Percentiles rank a stretch among this genome's conserved stretches.
phyloP scores from a whole-genome alignment of 164 flowering plant genomes.

The Magnolia changhungtana region DNA sequence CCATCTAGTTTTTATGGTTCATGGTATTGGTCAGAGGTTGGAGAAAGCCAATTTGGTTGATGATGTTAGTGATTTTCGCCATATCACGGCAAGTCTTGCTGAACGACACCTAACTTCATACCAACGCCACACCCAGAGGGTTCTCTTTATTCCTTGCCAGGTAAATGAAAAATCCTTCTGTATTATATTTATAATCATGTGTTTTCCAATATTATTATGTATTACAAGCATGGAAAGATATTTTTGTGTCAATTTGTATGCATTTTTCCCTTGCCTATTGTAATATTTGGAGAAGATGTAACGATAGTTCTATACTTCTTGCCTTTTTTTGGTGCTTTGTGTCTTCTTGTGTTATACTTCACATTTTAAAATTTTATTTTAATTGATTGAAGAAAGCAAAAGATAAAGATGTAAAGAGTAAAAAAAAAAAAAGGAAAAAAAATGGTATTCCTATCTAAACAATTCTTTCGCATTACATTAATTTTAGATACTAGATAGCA shows the following conservation, averaged over 20 bases:
- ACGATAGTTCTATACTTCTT: not conserved
- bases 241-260: not conserved
- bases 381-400: no score
- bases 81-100: slow-evolving; percentile 74
- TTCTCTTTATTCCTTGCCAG: slow-evolving; percentile 97
- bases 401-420: no score
- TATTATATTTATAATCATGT: no score
- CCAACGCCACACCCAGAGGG: slow-evolving; percentile 81
- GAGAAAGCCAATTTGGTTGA: slow-evolving; percentile 96
- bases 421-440: no score
- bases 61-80: slow-evolving; percentile 88
- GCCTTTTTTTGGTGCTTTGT: not conserved
- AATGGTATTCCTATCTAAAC: no score
- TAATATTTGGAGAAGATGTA: not conserved
- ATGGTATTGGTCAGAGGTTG: slow-evolving; percentile 98
- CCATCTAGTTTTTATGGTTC: slow-evolving; percentile 97
- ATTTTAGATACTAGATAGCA: no score
- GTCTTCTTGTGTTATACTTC: not conserved
- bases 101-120: slow-evolving; percentile 75
- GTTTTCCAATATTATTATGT: not conserved
- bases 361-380: no score
- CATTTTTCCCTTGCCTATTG: not conserved
- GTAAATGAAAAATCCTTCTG: slow-evolving; percentile 24
- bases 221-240: not conserved
- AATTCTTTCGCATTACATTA: no score